Base-by-base conservation (phyloP, 257 asterid species). In the Solanum clarkiae region DNA sequence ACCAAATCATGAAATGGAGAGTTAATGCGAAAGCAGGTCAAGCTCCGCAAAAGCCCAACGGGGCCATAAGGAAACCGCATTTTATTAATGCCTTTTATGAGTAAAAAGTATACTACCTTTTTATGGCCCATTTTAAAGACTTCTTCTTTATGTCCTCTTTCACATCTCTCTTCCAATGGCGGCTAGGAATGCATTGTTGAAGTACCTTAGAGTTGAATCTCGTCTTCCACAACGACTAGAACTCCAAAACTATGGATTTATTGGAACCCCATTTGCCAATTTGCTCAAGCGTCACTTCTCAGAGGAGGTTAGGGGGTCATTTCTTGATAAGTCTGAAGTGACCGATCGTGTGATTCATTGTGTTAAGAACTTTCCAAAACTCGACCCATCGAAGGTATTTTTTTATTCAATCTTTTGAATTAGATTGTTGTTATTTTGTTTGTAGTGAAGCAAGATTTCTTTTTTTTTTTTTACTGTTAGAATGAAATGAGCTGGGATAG, bases 251-350 rank as follows among this genome's bases (percentile, higher is more conserved):
- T 90, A 91, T 86, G 86, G 86, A 7, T 49, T 85, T 62, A 85
- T 85, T 5, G 94, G 90, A 49, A 15, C 14, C 84, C 80, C 87
- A 45, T 62, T 92, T 63, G 66, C 88, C 79, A 89, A 87, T 84
- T 88, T 94, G 26, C 57, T 92, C 84, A 83, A 90, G 51, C 97
- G 92, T 80, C 91, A 90, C 85, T 94, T 94, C 88, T 93, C 94
- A 55, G 93, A 88, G 65, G 96, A 94, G 68, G 93, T 89, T 8
- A 93, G 84, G 74, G 98, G 97, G 68, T 86, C 95, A 26, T 95
- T 95, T 91, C 98, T 95, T 65, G 98, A 94, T 87, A 95, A 95
- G 85, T 88, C 91, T 18, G 98, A 95, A 89, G 98, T 95, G 88
- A 80, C 94, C 85, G 95, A 94, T 88, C 98, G 98, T 81, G 98